Base-by-base conservation (phyloP, 768 basidiomycete genomes). In the Leccinellum albellum region DNA sequence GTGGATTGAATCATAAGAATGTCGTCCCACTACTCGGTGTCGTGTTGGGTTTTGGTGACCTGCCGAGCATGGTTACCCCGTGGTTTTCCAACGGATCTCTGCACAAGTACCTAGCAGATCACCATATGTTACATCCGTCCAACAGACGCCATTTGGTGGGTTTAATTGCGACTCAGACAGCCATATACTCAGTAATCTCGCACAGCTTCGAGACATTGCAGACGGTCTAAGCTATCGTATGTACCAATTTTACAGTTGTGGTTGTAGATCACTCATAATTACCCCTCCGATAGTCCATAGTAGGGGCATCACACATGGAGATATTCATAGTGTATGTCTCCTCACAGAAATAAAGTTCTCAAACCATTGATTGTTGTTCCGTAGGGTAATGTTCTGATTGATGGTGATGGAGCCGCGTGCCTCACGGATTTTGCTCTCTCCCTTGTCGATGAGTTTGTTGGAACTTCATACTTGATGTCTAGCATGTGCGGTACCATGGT, bases 371-470 rank as follows among this genome's bases (percentile, higher is more conserved):
- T 10, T 23, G 15, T 40, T 44, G 40, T 14, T 45, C 15, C 10
- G 21, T 28, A 70, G 70, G 68, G 51, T 14, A 82, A 82, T 56
- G 75, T 82, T 50, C 69, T 82, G 24, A 71, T 82, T 13, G 73
- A 74, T 8, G 70, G 67, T 6, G 32, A 68, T 4, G 71, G 71
- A 17, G 66, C 71, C 14, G 80, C 80, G 13, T 77, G 76, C 49
- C 67, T 82, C 7, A 74, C 79, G 2, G 81, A 82, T 61, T 82
- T 82, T 58, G 80, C 80, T 6, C 69, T 80, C 20, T 69, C 68
- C 2, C 21, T 69, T 20, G 51, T 57, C 53, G 53, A 17, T 4
- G 72, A 73, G 21, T 68, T 72, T 24, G 23, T 58, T 45, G 68
- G 62, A 14, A 68, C 70, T 28, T 52, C 68, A 10, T 70, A 70